Evolutionary conservation across 495 filamentous ascomycete species (phyloP).

Genomic region (Astrothelium macrocarpum): DNA sequence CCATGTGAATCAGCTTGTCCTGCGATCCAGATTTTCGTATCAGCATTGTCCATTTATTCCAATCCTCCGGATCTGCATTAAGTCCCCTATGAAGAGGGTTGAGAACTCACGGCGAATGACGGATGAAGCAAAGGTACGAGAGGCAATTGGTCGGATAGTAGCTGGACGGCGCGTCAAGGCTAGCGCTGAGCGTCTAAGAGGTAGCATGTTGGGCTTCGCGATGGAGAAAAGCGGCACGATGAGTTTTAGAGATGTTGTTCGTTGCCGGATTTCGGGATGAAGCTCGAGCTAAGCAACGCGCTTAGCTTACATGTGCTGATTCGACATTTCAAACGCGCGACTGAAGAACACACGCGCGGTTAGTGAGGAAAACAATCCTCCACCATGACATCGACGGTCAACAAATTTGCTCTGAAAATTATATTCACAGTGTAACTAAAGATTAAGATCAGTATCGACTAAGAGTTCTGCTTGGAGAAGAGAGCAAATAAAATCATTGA

Average conservation of each 20-base stretch:
- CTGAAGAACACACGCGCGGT: background rate
- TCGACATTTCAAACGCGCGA: background rate
- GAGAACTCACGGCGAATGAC: slow-evolving; percentile 39
- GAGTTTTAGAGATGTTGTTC: background rate
- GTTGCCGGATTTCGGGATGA: background rate
- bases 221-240: background rate
- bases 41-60: background rate
- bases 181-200: slow-evolving; percentile 55
- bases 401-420: too few species aligned
- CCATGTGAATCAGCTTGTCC: slow-evolving; percentile 2
- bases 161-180: slow-evolving; percentile 57
- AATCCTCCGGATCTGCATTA: background rate
- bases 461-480: too few species aligned
- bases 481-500: too few species aligned
- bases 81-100: background rate
- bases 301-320: background rate
- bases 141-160: slow-evolving; percentile 48
- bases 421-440: too few species aligned
- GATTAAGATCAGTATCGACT: too few species aligned
- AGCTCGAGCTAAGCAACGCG: background rate
- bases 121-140: slow-evolving; percentile 49
- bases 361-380: too few species aligned
- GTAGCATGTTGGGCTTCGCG: background rate
- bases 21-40: background rate
- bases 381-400: too few species aligned